A percentile compares a stretch with the other conserved stretches of the same genome.
These are phyloP conservation scores for Suillus brevipes DNA, from an alignment of 768 basidiomycete genomes.

Conservation along the genomic window DNA sequence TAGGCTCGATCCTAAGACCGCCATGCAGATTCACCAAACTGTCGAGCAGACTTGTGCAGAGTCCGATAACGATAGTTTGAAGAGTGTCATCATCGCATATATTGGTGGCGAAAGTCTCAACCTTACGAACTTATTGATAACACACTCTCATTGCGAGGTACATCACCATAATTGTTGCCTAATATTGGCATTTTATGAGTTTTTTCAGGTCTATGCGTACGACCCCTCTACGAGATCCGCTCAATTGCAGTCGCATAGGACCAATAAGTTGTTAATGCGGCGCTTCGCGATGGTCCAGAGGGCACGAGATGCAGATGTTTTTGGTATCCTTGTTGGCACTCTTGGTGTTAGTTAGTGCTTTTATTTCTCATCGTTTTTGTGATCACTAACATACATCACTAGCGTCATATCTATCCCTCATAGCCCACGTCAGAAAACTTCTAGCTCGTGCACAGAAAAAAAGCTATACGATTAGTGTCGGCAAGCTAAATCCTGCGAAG, in stretches of 20 bases:
- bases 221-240: constrained; percentile 53
- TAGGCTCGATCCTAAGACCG: constrained; percentile 20
- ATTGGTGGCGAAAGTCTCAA: constrained; percentile 80
- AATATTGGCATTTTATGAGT: not conserved
- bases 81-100: constrained; percentile 42
- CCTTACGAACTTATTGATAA: constrained; percentile 85
- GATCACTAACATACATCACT: not conserved
- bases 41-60: not conserved
- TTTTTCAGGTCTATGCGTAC: constrained; percentile 70
- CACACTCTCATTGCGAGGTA: constrained; percentile 66
- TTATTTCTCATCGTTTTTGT: not conserved
- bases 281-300: constrained; percentile 86
- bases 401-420: constrained; percentile 87
- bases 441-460: constrained; percentile 77
- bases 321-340: constrained; percentile 94
- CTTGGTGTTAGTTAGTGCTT: constrained; percentile 73
- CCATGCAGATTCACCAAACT: not conserved
- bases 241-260: constrained; percentile 60
- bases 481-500: constrained; percentile 93
- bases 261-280: constrained; percentile 85
- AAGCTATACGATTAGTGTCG: constrained; percentile 92
- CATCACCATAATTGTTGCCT: constrained; percentile 14
- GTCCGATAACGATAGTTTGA: not conserved
- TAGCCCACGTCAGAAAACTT: constrained; percentile 73
- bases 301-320: constrained; percentile 89